Conservation (phyloP, 495 filamentous ascomycete species). For the Penicillium diatomitis region DNA sequence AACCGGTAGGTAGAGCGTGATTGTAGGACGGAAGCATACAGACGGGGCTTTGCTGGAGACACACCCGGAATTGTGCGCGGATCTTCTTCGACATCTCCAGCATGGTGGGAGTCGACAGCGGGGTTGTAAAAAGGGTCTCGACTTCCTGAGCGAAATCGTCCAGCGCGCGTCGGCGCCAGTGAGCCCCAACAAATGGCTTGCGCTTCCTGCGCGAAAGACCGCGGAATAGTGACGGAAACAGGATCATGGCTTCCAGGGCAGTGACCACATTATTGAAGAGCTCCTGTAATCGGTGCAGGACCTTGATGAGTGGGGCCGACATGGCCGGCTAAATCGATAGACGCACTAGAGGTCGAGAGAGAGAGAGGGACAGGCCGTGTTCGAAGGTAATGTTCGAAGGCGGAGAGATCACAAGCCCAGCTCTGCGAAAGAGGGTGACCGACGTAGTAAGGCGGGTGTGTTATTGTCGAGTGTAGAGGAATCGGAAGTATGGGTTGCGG, state of each 20-base stretch:
- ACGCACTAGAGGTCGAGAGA: background rate
- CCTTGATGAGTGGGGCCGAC: conserved; percentile 34
- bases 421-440: too few relatives aligned
- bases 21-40: conserved; percentile 63
- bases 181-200: conserved; percentile 27
- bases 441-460: too few relatives aligned
- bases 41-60: conserved; percentile 43
- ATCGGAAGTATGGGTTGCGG: too few relatives aligned
- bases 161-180: conserved; percentile 37
- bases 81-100: conserved; percentile 49
- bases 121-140: conserved; percentile 36
- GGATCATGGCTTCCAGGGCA: conserved; percentile 41
- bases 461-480: too few relatives aligned
- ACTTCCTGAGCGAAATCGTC: conserved; percentile 45
- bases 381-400: too few relatives aligned
- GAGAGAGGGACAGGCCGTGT: background rate
- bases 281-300: conserved; percentile 42
- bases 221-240: conserved; percentile 43
- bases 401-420: too few relatives aligned
- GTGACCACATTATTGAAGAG: conserved; percentile 45
- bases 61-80: conserved; percentile 46
- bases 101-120: conserved; percentile 35
- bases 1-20: conserved; percentile 49
- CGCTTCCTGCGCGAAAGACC: conserved; percentile 26
- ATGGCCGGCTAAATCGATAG: conserved; percentile 17